Conservation (phyloP, 345 rosid genomes). For the Salix arbutifolia region DNA sequence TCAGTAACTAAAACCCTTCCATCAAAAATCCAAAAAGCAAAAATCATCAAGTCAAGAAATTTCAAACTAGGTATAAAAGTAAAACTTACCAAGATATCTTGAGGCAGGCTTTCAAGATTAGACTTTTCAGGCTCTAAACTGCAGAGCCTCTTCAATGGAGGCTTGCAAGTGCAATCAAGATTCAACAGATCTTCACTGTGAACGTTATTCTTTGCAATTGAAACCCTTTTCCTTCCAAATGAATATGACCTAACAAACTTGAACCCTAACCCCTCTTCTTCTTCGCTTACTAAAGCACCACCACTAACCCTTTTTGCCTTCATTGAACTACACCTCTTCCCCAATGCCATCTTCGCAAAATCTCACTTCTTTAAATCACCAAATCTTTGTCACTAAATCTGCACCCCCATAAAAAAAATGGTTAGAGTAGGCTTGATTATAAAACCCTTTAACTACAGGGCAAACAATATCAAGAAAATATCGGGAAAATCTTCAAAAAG, state of each 20-base stretch:
- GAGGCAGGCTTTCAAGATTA: constrained; percentile 64
- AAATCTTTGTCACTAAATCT: background rate
- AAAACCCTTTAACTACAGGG: too few relatives aligned
- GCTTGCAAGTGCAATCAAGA: constrained; percentile 16
- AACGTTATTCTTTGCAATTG: constrained; percentile 31
- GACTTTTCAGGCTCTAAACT: constrained; percentile 36
- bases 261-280: constrained; percentile 25
- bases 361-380: background rate
- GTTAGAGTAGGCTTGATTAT: background rate
- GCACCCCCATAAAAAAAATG: background rate
- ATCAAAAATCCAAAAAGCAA: constrained; percentile 8
- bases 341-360: constrained; percentile 39
- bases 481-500: background rate
- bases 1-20: background rate
- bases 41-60: background rate
- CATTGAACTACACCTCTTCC: constrained; percentile 37
- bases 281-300: constrained; percentile 1
- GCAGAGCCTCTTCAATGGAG: constrained; percentile 58
- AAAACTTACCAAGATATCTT: constrained; percentile 61
- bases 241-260: constrained; percentile 43
- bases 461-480: too few relatives aligned
- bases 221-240: constrained; percentile 71
- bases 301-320: constrained; percentile 17
- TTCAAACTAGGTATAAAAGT: background rate
- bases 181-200: background rate